Evolutionary conservation across 345 rosid species (phyloP).

Genomic region (Dimocarpus longan): DNA sequence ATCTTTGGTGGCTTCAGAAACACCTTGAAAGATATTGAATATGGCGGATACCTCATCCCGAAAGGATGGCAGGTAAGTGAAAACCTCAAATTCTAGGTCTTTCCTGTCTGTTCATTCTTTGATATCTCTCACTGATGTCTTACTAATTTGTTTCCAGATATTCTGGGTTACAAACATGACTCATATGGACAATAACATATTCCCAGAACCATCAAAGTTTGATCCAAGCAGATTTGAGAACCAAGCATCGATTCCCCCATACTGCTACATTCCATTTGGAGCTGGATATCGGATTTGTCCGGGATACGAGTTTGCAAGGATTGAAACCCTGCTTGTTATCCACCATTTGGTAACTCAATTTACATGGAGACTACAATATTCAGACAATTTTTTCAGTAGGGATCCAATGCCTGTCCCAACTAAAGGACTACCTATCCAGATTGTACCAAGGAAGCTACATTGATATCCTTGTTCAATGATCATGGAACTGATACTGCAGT

Average conservation of each 20-base stretch:
- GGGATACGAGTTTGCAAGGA: constrained; percentile 54
- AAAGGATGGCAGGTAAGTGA: constrained; percentile 57
- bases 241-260: constrained; percentile 22
- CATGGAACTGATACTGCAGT: background rate
- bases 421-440: constrained; percentile 42
- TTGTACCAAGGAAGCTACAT: constrained; percentile 29
- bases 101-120: background rate
- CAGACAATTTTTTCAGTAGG: constrained; percentile 40
- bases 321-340: constrained; percentile 46
- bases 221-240: constrained; percentile 50
- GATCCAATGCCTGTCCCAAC: constrained; percentile 54
- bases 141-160: constrained; percentile 20
- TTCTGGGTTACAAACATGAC: constrained; percentile 51
- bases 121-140: background rate
- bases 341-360: constrained; percentile 55
- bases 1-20: constrained; percentile 52
- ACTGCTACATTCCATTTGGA: constrained; percentile 4
- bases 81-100: background rate
- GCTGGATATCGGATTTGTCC: constrained; percentile 57
- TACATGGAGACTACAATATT: constrained; percentile 40
- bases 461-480: background rate
- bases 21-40: constrained; percentile 45
- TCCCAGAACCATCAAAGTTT: constrained; percentile 44
- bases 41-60: constrained; percentile 48
- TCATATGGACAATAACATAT: constrained; percentile 46